Conservation (phyloP, 129 eudicot species). For the carrot (Daucus carota) region DH1_v3.0 NC_030382.2:30395001-30395500, state of each 20-base stretch:
- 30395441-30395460: constrained; percentile 47
- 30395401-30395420: constrained; percentile 34
- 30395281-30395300: neutral
- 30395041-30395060: too few species aligned
- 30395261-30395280: neutral
- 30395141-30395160: neutral
- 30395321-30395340: constrained; percentile 53
- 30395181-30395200: neutral
- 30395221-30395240: constrained; percentile 34
- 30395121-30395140: neutral
- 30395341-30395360: constrained; percentile 3
- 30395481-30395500: constrained; percentile 17
- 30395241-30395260: constrained; percentile 17
- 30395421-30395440: constrained; percentile 17
- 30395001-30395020: too few species aligned
- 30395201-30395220: constrained; percentile 28
- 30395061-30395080: neutral
- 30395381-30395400: constrained; percentile 50
- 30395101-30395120: neutral
- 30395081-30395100: neutral
- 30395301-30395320: constrained; percentile 49
- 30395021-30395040: too few species aligned
- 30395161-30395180: neutral
- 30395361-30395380: constrained; percentile 15
- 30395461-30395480: constrained; percentile 19